phyloP scores from a whole-genome alignment of 306 rosid species.

The Trifolium dubium region DNA sequence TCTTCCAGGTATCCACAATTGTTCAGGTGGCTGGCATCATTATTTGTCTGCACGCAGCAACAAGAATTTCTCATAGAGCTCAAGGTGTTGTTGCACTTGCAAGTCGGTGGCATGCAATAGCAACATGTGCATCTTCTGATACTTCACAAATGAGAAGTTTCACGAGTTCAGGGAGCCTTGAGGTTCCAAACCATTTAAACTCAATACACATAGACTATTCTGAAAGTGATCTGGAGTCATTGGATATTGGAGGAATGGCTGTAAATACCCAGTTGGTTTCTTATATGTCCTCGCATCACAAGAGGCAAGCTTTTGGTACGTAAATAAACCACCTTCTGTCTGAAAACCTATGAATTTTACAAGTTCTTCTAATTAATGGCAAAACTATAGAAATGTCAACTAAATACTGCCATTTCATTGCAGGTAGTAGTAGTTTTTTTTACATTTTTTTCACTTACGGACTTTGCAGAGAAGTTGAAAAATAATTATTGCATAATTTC shows the following conservation, averaged over 20 bases:
- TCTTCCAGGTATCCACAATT: constrained; percentile 42
- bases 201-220: constrained; percentile 56
- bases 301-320: constrained; percentile 88
- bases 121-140: constrained; percentile 64
- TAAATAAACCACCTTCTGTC: constrained; percentile 21
- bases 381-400: constrained; percentile 8
- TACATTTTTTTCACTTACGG: background rate
- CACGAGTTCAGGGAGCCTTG: constrained; percentile 47
- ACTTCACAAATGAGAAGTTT: constrained; percentile 54
- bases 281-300: constrained; percentile 70
- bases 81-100: constrained; percentile 75
- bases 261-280: constrained; percentile 61
- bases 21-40: too few relatives aligned
- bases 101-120: constrained; percentile 80
- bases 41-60: too few relatives aligned
- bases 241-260: constrained; percentile 56
- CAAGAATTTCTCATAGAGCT: constrained; percentile 57
- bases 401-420: background rate
- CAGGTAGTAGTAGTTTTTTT: background rate
- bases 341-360: constrained; percentile 24
- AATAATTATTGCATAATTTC: background rate
- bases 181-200: constrained; percentile 51
- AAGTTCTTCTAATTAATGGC: constrained; percentile 15
- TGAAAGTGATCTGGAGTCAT: constrained; percentile 76
- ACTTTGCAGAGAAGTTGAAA: constrained; percentile 6